These are phyloP conservation scores for Medicago arabica DNA, from an alignment of 306 rosid species.

Conservation along the genomic window DNA sequence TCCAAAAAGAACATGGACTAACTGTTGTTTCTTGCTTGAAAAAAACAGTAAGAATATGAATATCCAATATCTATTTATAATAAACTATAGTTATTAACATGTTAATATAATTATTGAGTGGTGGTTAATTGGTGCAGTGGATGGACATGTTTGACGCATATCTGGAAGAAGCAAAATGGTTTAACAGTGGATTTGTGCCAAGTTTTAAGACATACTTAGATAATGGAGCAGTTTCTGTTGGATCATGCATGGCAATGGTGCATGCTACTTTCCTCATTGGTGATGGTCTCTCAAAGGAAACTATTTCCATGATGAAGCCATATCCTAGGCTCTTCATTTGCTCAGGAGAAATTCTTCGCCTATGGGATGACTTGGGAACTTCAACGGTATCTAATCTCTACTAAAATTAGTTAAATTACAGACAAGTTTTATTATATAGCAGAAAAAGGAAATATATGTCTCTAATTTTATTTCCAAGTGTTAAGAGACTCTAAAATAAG, in stretches of 20 bases:
- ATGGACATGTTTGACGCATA: slow-evolving; percentile 59
- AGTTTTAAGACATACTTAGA: slow-evolving; percentile 41
- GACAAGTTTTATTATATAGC: background rate
- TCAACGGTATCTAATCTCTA: slow-evolving; percentile 41
- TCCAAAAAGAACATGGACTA: slow-evolving; percentile 43
- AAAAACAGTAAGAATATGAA: slow-evolving; percentile 43
- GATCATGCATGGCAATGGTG: slow-evolving; percentile 56
- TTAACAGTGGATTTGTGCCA: slow-evolving; percentile 41
- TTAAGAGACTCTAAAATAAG: background rate
- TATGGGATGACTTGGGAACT: slow-evolving; percentile 62
- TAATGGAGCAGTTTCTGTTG: slow-evolving; percentile 54
- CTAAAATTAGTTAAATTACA: background rate
- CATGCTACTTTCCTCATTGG: slow-evolving; percentile 56
- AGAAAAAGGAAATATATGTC: background rate
- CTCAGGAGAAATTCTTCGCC: slow-evolving; percentile 54
- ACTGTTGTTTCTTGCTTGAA: slow-evolving; percentile 44
- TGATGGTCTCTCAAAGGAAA: slow-evolving; percentile 41
- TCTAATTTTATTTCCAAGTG: background rate
- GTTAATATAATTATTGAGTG: slow-evolving; percentile 22
- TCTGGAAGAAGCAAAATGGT: slow-evolving; percentile 59
- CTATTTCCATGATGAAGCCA: slow-evolving; percentile 45
- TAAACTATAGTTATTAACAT: background rate
- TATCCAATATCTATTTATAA: background rate
- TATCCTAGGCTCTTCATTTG: slow-evolving; percentile 54
- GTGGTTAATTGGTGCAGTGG: slow-evolving; percentile 48